A percentile compares a stretch with the other conserved stretches of the same genome.
Evolutionary conservation across 768 basidiomycete species (phyloP).

Genomic region (Lentinus brumalis): DNA sequence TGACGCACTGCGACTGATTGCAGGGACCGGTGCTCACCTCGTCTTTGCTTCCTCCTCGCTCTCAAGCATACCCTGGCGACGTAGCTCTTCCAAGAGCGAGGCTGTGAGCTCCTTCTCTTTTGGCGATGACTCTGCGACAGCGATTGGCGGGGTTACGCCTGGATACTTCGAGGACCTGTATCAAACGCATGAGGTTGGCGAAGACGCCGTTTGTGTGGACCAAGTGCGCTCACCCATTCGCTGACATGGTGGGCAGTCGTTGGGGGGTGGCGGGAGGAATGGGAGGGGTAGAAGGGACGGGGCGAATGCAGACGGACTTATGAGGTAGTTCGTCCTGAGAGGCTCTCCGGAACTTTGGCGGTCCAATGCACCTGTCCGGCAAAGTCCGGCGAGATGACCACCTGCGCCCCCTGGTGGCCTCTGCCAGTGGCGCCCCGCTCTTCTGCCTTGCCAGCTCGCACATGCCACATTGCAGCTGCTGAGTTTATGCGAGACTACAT

Average conservation of each 20-base stretch:
- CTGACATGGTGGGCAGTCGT: constrained; percentile 7
- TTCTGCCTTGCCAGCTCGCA: background rate
- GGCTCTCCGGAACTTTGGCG: constrained; percentile 15
- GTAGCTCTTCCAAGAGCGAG: constrained; percentile 89
- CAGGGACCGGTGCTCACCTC: constrained; percentile 57
- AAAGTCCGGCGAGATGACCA: constrained; percentile 11
- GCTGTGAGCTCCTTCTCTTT: constrained; percentile 84
- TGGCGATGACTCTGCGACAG: constrained; percentile 70
- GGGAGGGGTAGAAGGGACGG: background rate
- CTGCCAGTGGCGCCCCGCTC: background rate
- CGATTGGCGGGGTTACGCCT: constrained; percentile 87
- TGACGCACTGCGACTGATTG: background rate
- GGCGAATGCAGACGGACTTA: background rate
- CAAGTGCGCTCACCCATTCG: constrained; percentile 13
- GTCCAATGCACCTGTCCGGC: constrained; percentile 11
- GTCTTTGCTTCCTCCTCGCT: constrained; percentile 83
- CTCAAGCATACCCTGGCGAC: constrained; percentile 85
- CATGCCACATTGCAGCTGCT: too few relatives aligned
- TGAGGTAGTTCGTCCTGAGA: constrained; percentile 7
- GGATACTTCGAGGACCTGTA: constrained; percentile 51
- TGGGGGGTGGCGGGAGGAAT: background rate
- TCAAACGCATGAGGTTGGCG: background rate
- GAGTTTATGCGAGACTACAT: too few relatives aligned
- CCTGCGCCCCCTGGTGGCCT: background rate
- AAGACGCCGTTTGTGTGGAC: background rate